Conservation (phyloP, 257 asterid species). For the Gentiana straminea region DNA sequence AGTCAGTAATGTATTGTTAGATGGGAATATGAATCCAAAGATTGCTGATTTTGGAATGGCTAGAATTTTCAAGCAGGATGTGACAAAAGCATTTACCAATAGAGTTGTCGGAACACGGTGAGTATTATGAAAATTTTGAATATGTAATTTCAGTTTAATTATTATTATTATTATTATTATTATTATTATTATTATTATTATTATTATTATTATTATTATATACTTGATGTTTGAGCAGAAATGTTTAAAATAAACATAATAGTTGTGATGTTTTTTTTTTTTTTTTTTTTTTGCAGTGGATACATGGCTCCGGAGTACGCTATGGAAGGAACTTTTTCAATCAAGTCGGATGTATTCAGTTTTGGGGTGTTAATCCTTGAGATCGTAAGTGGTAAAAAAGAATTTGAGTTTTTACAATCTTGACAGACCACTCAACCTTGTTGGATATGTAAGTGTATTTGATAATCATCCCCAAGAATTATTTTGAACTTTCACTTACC, state of each 20-base stretch:
- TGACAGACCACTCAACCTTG: slow-evolving; percentile 40
- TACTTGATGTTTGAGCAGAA: too few relatives aligned
- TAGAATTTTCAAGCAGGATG: slow-evolving; percentile 36
- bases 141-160: not conserved
- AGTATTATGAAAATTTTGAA: slow-evolving; percentile 5
- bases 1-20: slow-evolving; percentile 46
- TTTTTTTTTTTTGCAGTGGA: slow-evolving; percentile 24
- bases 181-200: too few relatives aligned
- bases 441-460: slow-evolving; percentile 41
- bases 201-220: too few relatives aligned
- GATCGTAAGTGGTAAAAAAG: slow-evolving; percentile 46
- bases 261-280: not conserved
- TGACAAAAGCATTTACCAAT: slow-evolving; percentile 34
- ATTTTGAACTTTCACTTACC: too few relatives aligned
- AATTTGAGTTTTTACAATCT: slow-evolving; percentile 26
- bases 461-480: too few relatives aligned
- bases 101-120: slow-evolving; percentile 53
- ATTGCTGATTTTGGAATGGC: slow-evolving; percentile 67
- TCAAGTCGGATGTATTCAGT: slow-evolving; percentile 54
- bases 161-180: too few relatives aligned
- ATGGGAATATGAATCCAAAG: slow-evolving; percentile 50
- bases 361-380: slow-evolving; percentile 47
- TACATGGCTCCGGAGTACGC: slow-evolving; percentile 73
- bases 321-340: slow-evolving; percentile 53
- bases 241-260: not conserved